Evolutionary conservation across 805 yeast species (phyloP), one percentile per base, ranked within the genome.

Genomic region (Yarrowia osloensis): DNA sequence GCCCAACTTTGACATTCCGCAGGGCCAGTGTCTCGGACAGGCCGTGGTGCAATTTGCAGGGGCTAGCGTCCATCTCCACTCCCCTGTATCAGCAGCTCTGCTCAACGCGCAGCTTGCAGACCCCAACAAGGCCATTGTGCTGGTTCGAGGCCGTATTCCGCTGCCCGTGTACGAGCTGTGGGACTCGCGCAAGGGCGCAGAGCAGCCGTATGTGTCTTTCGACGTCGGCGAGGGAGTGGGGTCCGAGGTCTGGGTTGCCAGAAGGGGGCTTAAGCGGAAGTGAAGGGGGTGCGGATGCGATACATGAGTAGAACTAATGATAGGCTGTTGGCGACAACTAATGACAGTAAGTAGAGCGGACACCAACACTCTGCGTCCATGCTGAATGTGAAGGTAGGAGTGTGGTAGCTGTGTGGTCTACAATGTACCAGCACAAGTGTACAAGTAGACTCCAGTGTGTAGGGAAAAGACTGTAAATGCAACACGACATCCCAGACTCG

Each of bases 21-120:
- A 24, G 37, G 63, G 49, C 35, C 39, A 57, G 63, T 57, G 63
- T 57, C 49, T 57, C 4, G 63, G 63, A 26, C 63, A 57, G 28
- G 49, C 49, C 7, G 19, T 57, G 63, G 63, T 57, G 49, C 37
- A 40, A 19, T 19, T 40, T 19, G 37, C 49, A 40, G 42, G 49
- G 19, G 63, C 26, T 13, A 39, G 37, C 22, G 63, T 57, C n/a
- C 49, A 31, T 4, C 19, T 57, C 22, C 49, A 40, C 11, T 28
- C 63, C 9, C 63, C 63, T 12, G 49, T 57, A 11, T 39, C 37
- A 15, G 37, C 63, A 3, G 12, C 37, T 28, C 28, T 37, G 35
- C 63, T 57, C 35, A 57, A 57, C 19, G 35, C 63, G 15, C 24
- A 22, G 37, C 13, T 21, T 39, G 63, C 47, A 28, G 49, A n/a